phyloP scores from a whole-genome alignment of 768 basidiomycete genomes.

The Rhodocollybia butyracea region DNA sequence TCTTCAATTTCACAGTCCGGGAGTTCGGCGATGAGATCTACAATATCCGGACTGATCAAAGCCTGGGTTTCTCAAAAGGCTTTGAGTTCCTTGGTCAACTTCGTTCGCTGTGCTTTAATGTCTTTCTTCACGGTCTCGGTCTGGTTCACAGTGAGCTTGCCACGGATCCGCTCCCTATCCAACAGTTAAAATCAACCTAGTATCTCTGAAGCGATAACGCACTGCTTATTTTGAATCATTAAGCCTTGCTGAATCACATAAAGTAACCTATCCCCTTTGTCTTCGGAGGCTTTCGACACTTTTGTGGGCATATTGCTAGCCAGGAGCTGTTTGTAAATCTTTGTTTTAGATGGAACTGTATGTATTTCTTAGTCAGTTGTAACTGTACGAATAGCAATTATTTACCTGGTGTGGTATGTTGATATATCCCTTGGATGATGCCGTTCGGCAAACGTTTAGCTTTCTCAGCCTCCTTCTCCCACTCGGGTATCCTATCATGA shows the following conservation, averaged over 20 bases:
- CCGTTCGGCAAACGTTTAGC: not conserved
- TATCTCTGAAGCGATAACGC: not conserved
- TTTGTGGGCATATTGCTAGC: not conserved
- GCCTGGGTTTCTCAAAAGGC: not conserved
- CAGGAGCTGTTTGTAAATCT: not conserved
- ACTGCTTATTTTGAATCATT: not conserved
- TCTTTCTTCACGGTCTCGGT: not conserved
- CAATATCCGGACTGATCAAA: not conserved
- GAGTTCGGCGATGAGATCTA: not conserved
- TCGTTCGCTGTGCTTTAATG: not conserved
- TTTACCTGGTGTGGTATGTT: not conserved
- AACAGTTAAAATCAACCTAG: not conserved
- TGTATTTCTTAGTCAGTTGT: not conserved
- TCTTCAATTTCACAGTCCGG: not conserved
- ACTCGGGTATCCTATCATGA: not conserved
- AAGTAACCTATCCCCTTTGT: not conserved
- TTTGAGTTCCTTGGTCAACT: not conserved
- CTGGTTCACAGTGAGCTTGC: not conserved
- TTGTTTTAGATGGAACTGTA: not conserved
- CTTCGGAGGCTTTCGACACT: not conserved
- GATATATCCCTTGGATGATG: not conserved
- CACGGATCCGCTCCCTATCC: not conserved
- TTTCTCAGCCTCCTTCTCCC: not conserved
- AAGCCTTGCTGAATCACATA: not conserved
- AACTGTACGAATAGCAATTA: not conserved